Evolutionary conservation across 2,329 filamentous ascomycete genomes (phyloP), one percentile per base, ranked within the genome.

Genomic region (Tolypocladium pustulatum): DNA sequence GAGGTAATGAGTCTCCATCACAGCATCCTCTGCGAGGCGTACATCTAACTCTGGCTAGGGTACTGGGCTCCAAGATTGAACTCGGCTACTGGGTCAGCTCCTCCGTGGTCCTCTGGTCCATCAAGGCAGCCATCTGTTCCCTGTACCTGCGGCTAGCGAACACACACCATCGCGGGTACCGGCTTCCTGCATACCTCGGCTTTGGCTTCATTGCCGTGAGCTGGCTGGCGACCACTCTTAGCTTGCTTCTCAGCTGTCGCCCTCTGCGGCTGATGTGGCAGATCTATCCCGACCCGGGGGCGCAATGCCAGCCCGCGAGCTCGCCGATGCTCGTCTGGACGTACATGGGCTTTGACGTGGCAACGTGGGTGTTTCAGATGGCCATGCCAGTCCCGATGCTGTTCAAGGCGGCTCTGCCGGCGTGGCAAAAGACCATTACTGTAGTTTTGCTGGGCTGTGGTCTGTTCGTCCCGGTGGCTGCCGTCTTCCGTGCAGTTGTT

Each of bases 31-130:
- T 15, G 17, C 30, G 9, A n/a, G 8, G 8, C 7, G 17, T 55
- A 13, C 41, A 58, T 41, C 58, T 51, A 13, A n/a, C 22, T 13
- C 32, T 40, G 49, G 9, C 5, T 46, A 62, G 61, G 41, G 53
- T 57, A 55, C 25, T 59, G 10, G 61, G 59, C 40, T 61, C 57
- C n/a, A 61, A 62, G n/a, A 36, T 62, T 5, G 57, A 59, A 32
- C 43, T 59, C 13, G 58, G 52, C 59, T 52, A 46, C 32, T 62
- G 61, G 61, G 13, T 59, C 51, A 53, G 27, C 41, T 59, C 54
- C 55, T 62, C 61, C 4, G 20, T 58, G 13, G 46, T 58, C 20
- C 22, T 61, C 22, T 62, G 61, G 59, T 56, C 40, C 7, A 41
- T 57, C 3, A 62, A 62, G 32, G 61, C 61, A 10, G 59, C 59